Evolutionary conservation across 805 yeast species (phyloP).

Genomic region (Schwanniomyces polymorphus): DNA sequence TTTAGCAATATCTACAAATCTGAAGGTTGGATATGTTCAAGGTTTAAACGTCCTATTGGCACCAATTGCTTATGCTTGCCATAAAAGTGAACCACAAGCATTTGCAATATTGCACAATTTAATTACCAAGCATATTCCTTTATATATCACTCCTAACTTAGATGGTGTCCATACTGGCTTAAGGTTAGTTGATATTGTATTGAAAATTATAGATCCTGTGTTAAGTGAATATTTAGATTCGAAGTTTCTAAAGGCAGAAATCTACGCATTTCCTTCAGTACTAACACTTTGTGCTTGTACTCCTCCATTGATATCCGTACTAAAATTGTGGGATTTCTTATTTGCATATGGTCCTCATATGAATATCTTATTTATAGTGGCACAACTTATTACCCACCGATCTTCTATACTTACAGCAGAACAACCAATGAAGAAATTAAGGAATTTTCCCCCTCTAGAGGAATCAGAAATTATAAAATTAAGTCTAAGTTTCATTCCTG

Average conservation of each 20-base stretch:
- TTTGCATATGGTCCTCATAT: conserved; percentile 90
- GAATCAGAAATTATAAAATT: conserved; percentile 75
- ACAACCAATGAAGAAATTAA: conserved; percentile 73
- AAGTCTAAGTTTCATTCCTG: conserved; percentile 76
- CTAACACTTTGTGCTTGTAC: conserved; percentile 86
- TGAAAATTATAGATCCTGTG: conserved; percentile 71
- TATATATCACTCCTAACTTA: conserved; percentile 73
- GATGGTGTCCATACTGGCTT: conserved; percentile 82
- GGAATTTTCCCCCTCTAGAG: conserved; percentile 71
- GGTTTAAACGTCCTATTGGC: conserved; percentile 89
- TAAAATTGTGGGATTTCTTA: conserved; percentile 84
- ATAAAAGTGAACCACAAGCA: conserved; percentile 82
- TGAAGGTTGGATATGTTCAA: conserved; percentile 66
- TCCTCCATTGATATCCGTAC: conserved; percentile 74
- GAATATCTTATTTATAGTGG: conserved; percentile 80
- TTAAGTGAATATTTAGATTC: conserved; percentile 59
- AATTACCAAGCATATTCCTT: conserved; percentile 65
- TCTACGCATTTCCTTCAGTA: conserved; percentile 83
- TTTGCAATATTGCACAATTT: conserved; percentile 67
- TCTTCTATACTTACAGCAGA: conserved; percentile 55
- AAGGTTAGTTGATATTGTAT: conserved; percentile 68
- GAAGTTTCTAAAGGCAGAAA: conserved; percentile 74
- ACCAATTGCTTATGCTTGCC: conserved; percentile 71
- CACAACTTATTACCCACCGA: conserved; percentile 74
- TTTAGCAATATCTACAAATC: conserved; percentile 52